Percentiles rank a stretch among this genome's conserved stretches.
phyloP scores from a whole-genome alignment of 129 eudicot genomes.

The Deinandra increscens region DNA sequence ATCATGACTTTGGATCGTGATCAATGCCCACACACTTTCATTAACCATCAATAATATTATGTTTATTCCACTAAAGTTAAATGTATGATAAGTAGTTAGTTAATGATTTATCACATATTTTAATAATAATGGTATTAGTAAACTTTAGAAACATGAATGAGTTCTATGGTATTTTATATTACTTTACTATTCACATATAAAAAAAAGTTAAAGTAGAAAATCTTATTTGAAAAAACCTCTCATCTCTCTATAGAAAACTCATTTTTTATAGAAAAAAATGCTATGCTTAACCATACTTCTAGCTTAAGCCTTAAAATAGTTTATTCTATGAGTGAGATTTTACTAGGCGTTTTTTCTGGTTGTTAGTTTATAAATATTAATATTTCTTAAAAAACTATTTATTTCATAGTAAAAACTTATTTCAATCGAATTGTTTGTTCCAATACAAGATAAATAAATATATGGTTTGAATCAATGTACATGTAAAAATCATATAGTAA shows the following conservation, averaged over 20 bases:
- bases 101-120: not conserved
- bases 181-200: no score
- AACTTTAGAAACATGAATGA: not conserved
- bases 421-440: not conserved
- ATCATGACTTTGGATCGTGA: not conserved
- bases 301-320: no score
- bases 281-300: no score
- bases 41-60: constrained; percentile 7
- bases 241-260: no score
- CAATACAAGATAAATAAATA: not conserved
- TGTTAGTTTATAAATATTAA: not conserved
- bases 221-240: no score
- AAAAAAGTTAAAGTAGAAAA: no score
- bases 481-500: not conserved
- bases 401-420: no score
- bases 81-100: not conserved
- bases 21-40: constrained; percentile 16
- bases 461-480: not conserved
- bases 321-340: no score
- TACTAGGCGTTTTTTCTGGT: no score
- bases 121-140: not conserved
- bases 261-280: no score
- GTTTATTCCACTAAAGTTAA: not conserved
- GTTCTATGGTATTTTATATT: not conserved
- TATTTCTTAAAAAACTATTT: not conserved